Evolutionary conservation across 2,329 filamentous ascomycete genomes (phyloP).

Genomic region (Magnaporthales sp.): DNA sequence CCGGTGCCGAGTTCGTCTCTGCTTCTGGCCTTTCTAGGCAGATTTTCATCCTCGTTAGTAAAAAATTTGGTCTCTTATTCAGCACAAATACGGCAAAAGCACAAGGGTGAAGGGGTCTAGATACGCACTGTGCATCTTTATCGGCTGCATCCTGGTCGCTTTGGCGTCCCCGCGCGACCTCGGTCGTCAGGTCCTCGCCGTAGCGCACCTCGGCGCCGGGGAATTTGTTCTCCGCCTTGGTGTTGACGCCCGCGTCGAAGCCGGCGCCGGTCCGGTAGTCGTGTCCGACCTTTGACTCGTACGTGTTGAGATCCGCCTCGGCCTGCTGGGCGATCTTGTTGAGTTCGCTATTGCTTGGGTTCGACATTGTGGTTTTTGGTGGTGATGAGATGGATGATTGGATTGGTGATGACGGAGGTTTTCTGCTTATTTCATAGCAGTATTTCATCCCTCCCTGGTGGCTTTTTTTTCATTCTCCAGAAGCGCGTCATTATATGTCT

Average conservation of each 20-base stretch:
- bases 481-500: no score
- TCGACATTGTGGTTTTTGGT: background rate
- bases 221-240: constrained; percentile 1
- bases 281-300: background rate
- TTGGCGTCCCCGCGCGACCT: background rate
- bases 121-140: background rate
- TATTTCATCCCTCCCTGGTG: no score
- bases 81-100: no score
- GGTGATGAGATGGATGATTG: background rate
- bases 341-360: background rate
- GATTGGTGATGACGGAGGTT: no score
- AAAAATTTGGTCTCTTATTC: no score
- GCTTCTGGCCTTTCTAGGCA: background rate
- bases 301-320: constrained; percentile 1
- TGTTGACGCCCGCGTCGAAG: background rate
- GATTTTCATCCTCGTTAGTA: background rate
- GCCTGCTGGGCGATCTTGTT: background rate
- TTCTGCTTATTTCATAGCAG: no score
- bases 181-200: constrained; percentile 1
- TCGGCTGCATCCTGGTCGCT: background rate
- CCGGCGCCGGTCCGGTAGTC: background rate
- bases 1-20: background rate
- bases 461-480: no score
- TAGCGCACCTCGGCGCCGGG: background rate
- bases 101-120: no score